Conservation (phyloP, 805 yeast genomes). For the Debaryomyces hansenii region DNA sequence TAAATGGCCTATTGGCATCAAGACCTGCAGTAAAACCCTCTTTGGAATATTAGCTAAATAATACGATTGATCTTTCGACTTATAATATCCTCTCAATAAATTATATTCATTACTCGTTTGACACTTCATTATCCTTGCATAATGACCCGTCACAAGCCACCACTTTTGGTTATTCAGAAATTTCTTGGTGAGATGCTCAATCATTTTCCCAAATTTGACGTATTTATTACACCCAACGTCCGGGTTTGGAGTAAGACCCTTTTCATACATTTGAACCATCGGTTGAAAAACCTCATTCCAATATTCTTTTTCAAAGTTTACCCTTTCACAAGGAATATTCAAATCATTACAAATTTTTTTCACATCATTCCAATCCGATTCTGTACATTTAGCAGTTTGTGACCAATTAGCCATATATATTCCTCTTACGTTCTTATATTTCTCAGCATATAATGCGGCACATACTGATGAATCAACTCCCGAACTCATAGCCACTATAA, state of each 20-base stretch:
- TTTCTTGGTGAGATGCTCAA: constrained; percentile 49
- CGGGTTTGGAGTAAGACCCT: constrained; percentile 90
- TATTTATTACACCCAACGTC: constrained; percentile 84
- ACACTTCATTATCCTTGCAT: constrained; percentile 53
- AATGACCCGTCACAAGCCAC: constrained; percentile 90
- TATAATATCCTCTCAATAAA: constrained; percentile 58
- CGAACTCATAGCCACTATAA: constrained; percentile 89
- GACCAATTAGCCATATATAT: constrained; percentile 95
- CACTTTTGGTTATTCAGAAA: constrained; percentile 24
- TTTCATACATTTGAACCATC: constrained; percentile 70
- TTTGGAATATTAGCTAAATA: constrained; percentile 71
- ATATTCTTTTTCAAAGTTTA: constrained; percentile 86
- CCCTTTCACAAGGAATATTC: constrained; percentile 68
- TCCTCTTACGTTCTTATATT: constrained; percentile 66
- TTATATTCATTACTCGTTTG: constrained; percentile 33
- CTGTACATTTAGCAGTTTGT: constrained; percentile 67
- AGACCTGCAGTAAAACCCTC: constrained; percentile 43
- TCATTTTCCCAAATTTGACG: constrained; percentile 83
- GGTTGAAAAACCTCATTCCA: constrained; percentile 94
- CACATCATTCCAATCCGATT: constrained; percentile 87
- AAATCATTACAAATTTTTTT: constrained; percentile 59
- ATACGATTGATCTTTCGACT: constrained; percentile 84
- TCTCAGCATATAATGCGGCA: constrained; percentile 65
- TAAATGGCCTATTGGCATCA: constrained; percentile 81
- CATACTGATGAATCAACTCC: constrained; percentile 95